Base-by-base conservation (phyloP, 2,329 filamentous ascomycete species). In the Pyricularia sp. region DNA sequence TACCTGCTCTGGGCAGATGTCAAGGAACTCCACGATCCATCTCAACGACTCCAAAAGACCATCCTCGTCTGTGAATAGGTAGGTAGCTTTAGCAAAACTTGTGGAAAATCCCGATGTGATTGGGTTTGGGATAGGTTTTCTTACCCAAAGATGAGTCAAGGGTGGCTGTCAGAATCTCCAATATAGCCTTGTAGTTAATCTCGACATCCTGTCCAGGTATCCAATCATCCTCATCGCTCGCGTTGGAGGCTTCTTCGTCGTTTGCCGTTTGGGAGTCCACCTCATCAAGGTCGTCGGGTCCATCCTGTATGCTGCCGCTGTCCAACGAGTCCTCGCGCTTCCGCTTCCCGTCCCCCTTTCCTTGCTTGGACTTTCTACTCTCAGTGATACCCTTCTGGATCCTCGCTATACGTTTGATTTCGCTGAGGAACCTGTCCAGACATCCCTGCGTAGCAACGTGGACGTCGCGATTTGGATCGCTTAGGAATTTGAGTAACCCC, bases 1-100 rank as follows among this genome's bases (percentile, higher is more conserved):
- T 4, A 99, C 96, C 72, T 99, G 94, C 73, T 97, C 94, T 0
- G 94, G 93, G 70, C 93, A 97, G 60, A 99, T 97, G 68, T 97
- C 93, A 70, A 99, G 89, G 73, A 99, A 97, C 66, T 89, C 90
- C 69, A 97, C 92, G 68, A 99, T 92, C 94, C 94, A 99, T 67
- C 91, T 86, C 31, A 99, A 80, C 3, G 93, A 92, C 64, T 96
- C 96, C 53, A 97, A 82, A 60, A 97, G 84, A 68, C 96, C 93
- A 71, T 96, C 91, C 73, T 97, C 92, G 73, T 97, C 93, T 88
- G 73, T 26, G 3, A 49, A 49, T 8, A 60, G 12, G 7, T 10
- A 12, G 33, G 7, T 16, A 35, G 33, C 28, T 60, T 63, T 63
- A 55, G 62, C 24, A 57, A 22, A 44, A 19, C n/a, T 53, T 16